Percentiles rank a stretch among this genome's conserved stretches.
These are phyloP conservation scores for Vicia sativa DNA, from an alignment of 306 rosid species.

Conservation along the genomic window DNA sequence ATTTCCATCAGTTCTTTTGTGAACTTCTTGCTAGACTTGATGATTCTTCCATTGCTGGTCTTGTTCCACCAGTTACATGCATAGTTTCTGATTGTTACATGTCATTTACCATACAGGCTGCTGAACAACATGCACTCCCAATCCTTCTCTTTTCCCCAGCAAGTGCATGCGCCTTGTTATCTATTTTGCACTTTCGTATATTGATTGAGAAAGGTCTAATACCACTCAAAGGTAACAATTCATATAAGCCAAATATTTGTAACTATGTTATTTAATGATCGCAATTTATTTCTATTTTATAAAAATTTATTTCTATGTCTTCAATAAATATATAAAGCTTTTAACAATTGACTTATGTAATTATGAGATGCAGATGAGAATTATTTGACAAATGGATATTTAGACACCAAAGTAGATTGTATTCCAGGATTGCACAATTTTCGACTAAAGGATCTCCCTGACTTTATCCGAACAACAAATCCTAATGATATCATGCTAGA, in stretches of 20 bases:
- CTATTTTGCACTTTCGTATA: neutral
- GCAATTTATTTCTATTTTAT: too few relatives aligned
- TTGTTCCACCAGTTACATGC: slow-evolving; percentile 28
- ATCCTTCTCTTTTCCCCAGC: slow-evolving; percentile 1
- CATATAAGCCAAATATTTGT: too few relatives aligned
- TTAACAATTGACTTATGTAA: too few relatives aligned
- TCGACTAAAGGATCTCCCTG: slow-evolving; percentile 15
- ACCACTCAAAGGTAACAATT: slow-evolving; percentile 38
- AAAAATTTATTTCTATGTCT: too few relatives aligned
- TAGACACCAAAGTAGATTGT: slow-evolving; percentile 27
- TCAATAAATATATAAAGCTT: too few relatives aligned
- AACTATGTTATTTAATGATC: too few relatives aligned
- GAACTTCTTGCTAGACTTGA: slow-evolving; percentile 33
- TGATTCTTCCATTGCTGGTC: slow-evolving; percentile 7
- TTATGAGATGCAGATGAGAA: slow-evolving; percentile 34
- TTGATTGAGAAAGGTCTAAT: slow-evolving; percentile 21
- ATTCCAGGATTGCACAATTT: slow-evolving; percentile 32
- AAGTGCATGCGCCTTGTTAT: slow-evolving; percentile 4
- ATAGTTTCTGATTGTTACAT: slow-evolving; percentile 10
- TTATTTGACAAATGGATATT: slow-evolving; percentile 17
- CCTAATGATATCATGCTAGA: slow-evolving; percentile 10
- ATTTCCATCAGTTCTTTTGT: neutral
- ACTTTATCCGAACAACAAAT: slow-evolving; percentile 20
- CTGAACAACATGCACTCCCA: slow-evolving; percentile 31
- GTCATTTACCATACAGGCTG: slow-evolving; percentile 31